Conservation (phyloP, 2,329 filamentous ascomycete species). For the Trichoderma afroharzianum region DNA sequence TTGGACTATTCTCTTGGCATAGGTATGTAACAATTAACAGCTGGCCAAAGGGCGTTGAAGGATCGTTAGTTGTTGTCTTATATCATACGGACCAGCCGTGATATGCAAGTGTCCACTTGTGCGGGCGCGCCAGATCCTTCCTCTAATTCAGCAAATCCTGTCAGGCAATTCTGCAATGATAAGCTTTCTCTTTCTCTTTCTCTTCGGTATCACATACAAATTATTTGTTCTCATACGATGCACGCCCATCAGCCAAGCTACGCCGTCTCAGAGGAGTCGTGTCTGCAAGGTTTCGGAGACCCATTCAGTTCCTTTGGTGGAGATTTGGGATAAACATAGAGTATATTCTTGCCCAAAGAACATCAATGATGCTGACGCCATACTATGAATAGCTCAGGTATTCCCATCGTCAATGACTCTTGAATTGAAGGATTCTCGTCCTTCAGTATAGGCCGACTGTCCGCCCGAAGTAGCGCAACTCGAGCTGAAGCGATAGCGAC, state of each 20-base stretch:
- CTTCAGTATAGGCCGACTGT: neutral
- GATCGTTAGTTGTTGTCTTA: neutral
- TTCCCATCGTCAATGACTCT: too few relatives aligned
- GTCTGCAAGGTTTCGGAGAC: neutral
- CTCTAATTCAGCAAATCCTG: neutral
- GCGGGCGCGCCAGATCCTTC: neutral
- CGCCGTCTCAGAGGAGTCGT: neutral
- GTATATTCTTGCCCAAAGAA: neutral
- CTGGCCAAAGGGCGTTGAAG: neutral
- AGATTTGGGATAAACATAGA: neutral
- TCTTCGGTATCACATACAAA: neutral
- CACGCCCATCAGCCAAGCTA: neutral
- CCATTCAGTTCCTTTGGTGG: neutral
- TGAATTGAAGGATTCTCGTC: neutral
- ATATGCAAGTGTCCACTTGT: neutral
- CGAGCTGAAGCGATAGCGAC: neutral
- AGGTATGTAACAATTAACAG: neutral
- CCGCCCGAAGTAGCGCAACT: neutral
- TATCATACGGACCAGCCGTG: neutral
- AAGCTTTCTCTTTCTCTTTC: neutral
- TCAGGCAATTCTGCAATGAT: neutral
- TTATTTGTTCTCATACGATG: neutral
- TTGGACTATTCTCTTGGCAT: neutral
- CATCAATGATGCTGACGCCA: neutral
- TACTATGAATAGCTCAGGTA: neutral